Conservation (phyloP, 2,329 filamentous ascomycete species). For the Calonectria hawksworthii region DNA sequence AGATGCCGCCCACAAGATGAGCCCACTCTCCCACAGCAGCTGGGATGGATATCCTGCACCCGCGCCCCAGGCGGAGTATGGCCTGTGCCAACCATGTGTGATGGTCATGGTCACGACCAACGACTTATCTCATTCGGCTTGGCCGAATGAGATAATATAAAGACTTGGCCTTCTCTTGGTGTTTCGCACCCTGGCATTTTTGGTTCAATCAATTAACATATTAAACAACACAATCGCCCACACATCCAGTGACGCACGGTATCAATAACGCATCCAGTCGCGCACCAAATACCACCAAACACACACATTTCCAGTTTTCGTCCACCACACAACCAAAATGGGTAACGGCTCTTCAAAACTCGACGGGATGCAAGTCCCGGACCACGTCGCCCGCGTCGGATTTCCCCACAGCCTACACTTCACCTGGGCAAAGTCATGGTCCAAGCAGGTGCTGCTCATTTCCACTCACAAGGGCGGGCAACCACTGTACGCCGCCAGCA, state of each 20-base stretch:
- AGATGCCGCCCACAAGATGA: neutral
- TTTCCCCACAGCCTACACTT: slow-evolving; percentile 36
- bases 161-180: too few relatives aligned
- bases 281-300: neutral
- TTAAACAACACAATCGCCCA: neutral
- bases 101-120: neutral
- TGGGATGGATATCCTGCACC: too few relatives aligned
- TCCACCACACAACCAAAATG: neutral
- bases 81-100: neutral
- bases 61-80: neutral
- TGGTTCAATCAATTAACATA: neutral
- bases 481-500: slow-evolving; percentile 23
- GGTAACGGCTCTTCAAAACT: neutral
- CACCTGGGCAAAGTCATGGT: slow-evolving; percentile 29
- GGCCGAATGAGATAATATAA: neutral
- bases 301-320: neutral
- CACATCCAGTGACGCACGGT: neutral
- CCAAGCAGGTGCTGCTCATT: slow-evolving; percentile 27
- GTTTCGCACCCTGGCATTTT: neutral
- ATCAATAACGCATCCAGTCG: too few relatives aligned
- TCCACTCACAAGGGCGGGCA: slow-evolving; percentile 1
- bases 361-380: slow-evolving; percentile 22
- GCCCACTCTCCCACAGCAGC: neutral
- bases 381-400: slow-evolving; percentile 25
- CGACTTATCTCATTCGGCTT: neutral